phyloP scores from a whole-genome alignment of 1,284 basidiomycete genomes.

The Phellopilus nigrolimitatus region DNA sequence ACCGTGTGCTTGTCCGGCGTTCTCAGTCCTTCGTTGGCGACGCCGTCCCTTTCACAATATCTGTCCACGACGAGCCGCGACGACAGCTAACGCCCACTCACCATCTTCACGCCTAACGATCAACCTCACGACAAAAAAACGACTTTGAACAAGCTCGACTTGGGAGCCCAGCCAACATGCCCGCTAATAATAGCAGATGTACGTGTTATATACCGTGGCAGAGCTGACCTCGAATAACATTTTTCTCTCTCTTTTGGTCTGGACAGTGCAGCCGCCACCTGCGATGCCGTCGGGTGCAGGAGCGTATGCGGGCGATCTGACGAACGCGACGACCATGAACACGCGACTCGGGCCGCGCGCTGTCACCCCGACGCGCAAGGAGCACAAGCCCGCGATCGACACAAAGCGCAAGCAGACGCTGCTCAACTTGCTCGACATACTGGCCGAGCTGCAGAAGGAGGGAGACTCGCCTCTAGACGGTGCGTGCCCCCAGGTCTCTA shows the following conservation, averaged over 20 bases:
- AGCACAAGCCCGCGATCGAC: conserved; percentile 9
- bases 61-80: too few relatives aligned
- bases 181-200: too few relatives aligned
- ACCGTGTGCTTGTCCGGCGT: too few relatives aligned
- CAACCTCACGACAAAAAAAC: too few relatives aligned
- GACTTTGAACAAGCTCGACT: too few relatives aligned
- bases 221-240: not conserved
- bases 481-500: not conserved
- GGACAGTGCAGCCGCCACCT: conserved; percentile 7
- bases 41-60: too few relatives aligned
- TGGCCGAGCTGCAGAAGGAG: conserved; percentile 54
- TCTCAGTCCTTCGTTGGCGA: too few relatives aligned
- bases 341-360: not conserved
- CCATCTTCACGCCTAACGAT: too few relatives aligned
- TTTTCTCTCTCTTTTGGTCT: not conserved
- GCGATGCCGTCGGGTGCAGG: not conserved
- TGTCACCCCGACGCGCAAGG: conserved; percentile 16
- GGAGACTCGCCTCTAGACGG: conserved; percentile 2
- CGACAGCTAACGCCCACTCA: too few relatives aligned
- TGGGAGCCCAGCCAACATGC: too few relatives aligned
- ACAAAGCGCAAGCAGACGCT: conserved; percentile 54
- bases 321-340: conserved; percentile 11
- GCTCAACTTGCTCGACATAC: conserved; percentile 56
- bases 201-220: not conserved
- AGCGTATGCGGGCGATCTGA: conserved; percentile 7